Conservation (phyloP, 2,329 filamentous ascomycete genomes). For the Aspergillus piperis region DNA sequence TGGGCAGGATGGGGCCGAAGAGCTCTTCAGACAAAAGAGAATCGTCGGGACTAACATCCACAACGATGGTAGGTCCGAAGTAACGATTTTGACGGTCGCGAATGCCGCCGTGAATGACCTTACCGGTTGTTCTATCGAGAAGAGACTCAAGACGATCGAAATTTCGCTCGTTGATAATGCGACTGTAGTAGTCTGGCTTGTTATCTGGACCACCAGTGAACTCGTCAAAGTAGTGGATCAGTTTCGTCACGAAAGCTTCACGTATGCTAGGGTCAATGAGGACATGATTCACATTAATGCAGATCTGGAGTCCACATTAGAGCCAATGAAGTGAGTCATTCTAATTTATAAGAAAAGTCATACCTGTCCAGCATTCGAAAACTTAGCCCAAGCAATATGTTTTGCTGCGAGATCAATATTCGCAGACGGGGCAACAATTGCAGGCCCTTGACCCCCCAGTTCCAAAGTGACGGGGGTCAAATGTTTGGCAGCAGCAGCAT, state of each 20-base stretch:
- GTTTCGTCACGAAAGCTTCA: conserved; percentile 38
- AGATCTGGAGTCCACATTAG: conserved; percentile 23
- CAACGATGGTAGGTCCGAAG: conserved; percentile 45
- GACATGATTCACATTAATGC: conserved; percentile 47
- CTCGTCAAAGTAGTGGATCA: conserved; percentile 38
- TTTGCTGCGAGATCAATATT: conserved; percentile 48
- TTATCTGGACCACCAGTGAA: conserved; percentile 28
- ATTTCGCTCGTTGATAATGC: conserved; percentile 48
- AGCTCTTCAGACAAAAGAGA: conserved; percentile 49
- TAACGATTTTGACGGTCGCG: conserved; percentile 31
- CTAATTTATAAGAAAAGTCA: not conserved
- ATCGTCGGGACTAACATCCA: conserved; percentile 39
- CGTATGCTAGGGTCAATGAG: conserved; percentile 46
- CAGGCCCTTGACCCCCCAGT: conserved; percentile 50
- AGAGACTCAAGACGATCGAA: conserved; percentile 45
- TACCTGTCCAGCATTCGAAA: conserved; percentile 46
- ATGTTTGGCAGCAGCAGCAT: conserved; percentile 46
- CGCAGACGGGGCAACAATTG: conserved; percentile 45
- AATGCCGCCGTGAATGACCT: conserved; percentile 39
- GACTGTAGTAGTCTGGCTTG: conserved; percentile 25
- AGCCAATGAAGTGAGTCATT: not conserved
- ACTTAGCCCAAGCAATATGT: conserved; percentile 47
- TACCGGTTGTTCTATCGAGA: conserved; percentile 40
- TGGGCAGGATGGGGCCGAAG: conserved; percentile 49
- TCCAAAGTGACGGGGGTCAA: conserved; percentile 50